Evolutionary conservation across 129 eudicot species (phyloP).

Genomic region (Pittosporum tobira): DNA sequence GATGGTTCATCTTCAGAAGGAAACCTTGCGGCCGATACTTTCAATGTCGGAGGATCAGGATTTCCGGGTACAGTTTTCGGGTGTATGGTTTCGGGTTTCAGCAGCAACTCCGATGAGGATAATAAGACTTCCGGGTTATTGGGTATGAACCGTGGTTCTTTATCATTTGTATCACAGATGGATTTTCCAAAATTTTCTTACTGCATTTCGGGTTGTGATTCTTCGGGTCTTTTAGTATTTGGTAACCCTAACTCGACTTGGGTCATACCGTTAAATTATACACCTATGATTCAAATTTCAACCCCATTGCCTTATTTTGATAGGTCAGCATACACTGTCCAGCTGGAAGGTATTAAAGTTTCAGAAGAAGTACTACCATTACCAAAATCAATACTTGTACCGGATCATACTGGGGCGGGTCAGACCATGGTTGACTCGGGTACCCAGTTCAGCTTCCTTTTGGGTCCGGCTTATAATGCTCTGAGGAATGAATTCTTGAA

Average conservation of each 20-base stretch:
- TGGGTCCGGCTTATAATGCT: slow-evolving; percentile 61
- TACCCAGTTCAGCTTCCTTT: slow-evolving; percentile 62
- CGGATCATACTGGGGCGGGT: slow-evolving; percentile 86
- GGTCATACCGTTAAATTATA: slow-evolving; percentile 58
- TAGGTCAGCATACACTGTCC: slow-evolving; percentile 67
- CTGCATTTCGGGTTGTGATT: slow-evolving; percentile 63
- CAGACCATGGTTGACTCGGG: slow-evolving; percentile 90
- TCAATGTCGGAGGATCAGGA: slow-evolving; percentile 33
- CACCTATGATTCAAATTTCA: slow-evolving; percentile 54
- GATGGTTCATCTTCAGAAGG: slow-evolving; percentile 71
- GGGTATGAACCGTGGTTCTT: slow-evolving; percentile 86
- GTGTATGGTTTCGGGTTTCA: slow-evolving; percentile 70
- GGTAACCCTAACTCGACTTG: slow-evolving; percentile 50
- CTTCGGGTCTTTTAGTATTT: slow-evolving; percentile 50
- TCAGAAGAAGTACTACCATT: slow-evolving; percentile 29
- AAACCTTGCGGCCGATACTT: slow-evolving; percentile 51
- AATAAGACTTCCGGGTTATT: slow-evolving; percentile 55
- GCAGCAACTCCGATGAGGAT: slow-evolving; percentile 54
- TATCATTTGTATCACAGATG: slow-evolving; percentile 70
- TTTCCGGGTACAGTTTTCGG: slow-evolving; percentile 49
- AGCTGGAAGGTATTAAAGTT: slow-evolving; percentile 62
- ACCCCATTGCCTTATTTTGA: slow-evolving; percentile 62
- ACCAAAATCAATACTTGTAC: slow-evolving; percentile 58
- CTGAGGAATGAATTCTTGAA: slow-evolving; percentile 50
- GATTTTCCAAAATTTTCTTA: slow-evolving; percentile 61